Percentiles rank a stretch among this genome's conserved stretches.
These are phyloP conservation scores for Erysimum cheiranthoides DNA, from an alignment of 345 rosid genomes.

Conservation along the genomic window DNA sequence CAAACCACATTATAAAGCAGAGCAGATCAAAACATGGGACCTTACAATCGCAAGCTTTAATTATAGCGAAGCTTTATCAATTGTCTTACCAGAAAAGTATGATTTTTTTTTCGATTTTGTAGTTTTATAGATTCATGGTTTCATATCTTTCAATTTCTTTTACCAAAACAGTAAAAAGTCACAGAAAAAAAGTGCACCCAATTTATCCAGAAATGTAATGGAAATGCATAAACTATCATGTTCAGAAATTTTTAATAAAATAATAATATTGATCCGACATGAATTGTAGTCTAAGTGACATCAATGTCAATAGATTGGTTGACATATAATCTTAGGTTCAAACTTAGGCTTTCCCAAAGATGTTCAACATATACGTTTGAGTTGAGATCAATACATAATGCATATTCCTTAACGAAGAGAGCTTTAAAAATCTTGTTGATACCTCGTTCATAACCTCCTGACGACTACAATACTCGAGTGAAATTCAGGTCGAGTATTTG, in stretches of 20 bases:
- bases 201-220: not conserved
- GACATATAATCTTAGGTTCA: constrained; percentile 1
- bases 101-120: constrained; percentile 3
- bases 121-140: constrained; percentile 18
- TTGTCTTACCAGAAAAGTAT: constrained; percentile 34
- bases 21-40: constrained; percentile 42
- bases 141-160: constrained; percentile 6
- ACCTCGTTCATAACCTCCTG: not conserved
- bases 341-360: not conserved
- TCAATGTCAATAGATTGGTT: not conserved
- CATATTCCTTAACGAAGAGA: not conserved
- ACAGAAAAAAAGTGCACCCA: not conserved
- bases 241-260: not conserved
- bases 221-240: not conserved
- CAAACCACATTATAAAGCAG: constrained; percentile 36
- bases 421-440: not conserved
- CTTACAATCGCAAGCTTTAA: constrained; percentile 34
- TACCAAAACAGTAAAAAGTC: constrained; percentile 20
- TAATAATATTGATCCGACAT: not conserved
- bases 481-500: not conserved
- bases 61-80: constrained; percentile 3
- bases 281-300: not conserved
- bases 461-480: not conserved
- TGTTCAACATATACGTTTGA: not conserved
- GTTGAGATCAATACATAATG: constrained; percentile 12